A percentile compares a stretch with the other conserved stretches of the same genome.
phyloP scores from a whole-genome alignment of 805 yeast genomes.

The Hanseniaspora taiwanica region DNA sequence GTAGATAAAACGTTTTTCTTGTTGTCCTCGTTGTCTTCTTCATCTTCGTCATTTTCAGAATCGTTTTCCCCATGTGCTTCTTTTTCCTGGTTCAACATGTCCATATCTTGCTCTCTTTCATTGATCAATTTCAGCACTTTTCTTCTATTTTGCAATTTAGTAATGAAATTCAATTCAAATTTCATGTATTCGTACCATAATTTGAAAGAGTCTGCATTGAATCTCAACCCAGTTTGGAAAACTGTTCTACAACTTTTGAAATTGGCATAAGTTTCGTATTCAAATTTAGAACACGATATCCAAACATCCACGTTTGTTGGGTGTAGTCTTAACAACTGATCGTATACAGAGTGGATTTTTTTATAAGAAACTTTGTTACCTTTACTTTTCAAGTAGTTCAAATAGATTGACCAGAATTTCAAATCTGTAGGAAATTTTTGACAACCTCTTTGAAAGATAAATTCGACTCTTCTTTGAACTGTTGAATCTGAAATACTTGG shows the following conservation, averaged over 20 bases:
- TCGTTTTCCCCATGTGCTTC: slow-evolving; percentile 18
- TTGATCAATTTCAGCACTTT: slow-evolving; percentile 66
- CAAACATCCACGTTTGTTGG: slow-evolving; percentile 87
- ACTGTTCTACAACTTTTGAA: slow-evolving; percentile 80
- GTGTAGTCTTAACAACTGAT: slow-evolving; percentile 68
- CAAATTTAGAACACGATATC: slow-evolving; percentile 91
- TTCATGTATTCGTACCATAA: slow-evolving; percentile 82
- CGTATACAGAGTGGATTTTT: slow-evolving; percentile 62
- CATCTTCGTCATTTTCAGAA: slow-evolving; percentile 23
- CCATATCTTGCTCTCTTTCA: slow-evolving; percentile 52
- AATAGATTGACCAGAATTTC: slow-evolving; percentile 64
- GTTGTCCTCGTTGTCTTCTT: slow-evolving; percentile 32
- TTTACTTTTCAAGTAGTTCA: slow-evolving; percentile 49
- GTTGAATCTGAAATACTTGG: slow-evolving; percentile 80
- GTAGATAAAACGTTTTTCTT: too few relatives aligned
- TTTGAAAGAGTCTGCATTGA: slow-evolving; percentile 57
- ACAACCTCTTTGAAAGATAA: slow-evolving; percentile 73
- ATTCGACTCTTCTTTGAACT: slow-evolving; percentile 64
- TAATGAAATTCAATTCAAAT: slow-evolving; percentile 75
- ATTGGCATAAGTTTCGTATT: slow-evolving; percentile 77
- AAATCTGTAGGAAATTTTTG: slow-evolving; percentile 67
- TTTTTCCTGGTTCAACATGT: slow-evolving; percentile 26
- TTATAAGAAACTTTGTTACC: slow-evolving; percentile 46
- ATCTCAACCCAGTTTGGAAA: slow-evolving; percentile 72
- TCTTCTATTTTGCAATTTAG: slow-evolving; percentile 74